These are phyloP conservation scores for Fomitopsis pulvina DNA, from an alignment of 768 basidiomycete species.

Conservation along the genomic window DNA sequence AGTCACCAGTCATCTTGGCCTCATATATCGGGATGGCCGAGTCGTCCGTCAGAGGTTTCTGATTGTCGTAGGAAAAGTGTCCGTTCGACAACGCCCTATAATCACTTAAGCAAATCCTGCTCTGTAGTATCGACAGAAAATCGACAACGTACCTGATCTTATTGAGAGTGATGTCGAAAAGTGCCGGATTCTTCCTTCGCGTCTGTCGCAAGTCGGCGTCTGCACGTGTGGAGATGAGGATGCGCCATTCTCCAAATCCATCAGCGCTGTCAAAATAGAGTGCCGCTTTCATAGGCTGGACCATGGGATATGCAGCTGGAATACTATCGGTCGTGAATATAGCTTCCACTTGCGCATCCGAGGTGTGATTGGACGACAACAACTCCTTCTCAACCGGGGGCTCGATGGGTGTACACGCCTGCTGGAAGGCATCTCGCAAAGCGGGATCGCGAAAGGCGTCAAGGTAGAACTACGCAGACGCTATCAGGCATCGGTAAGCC, in stretches of 20 bases:
- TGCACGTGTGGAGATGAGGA: slow-evolving; percentile 48
- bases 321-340: slow-evolving; percentile 4
- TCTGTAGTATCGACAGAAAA: not conserved
- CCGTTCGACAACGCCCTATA: slow-evolving; percentile 62
- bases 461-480: slow-evolving; percentile 2
- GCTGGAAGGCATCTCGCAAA: slow-evolving; percentile 2
- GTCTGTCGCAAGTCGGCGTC: slow-evolving; percentile 42
- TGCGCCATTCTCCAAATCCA: slow-evolving; percentile 57
- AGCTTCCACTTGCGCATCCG: not conserved
- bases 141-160: slow-evolving; percentile 47
- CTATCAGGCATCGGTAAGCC: not conserved
- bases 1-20: slow-evolving; percentile 51
- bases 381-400: not conserved
- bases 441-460: not conserved
- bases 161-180: slow-evolving; percentile 49
- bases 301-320: slow-evolving; percentile 31
- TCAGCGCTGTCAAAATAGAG: slow-evolving; percentile 49
- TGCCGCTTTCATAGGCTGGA: slow-evolving; percentile 51
- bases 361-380: not conserved
- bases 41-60: slow-evolving; percentile 46
- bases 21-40: slow-evolving; percentile 55
- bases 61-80: slow-evolving; percentile 62
- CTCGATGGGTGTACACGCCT: slow-evolving; percentile 3
- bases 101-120: not conserved
- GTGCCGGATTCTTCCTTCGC: slow-evolving; percentile 34